phyloP scores from a whole-genome alignment of 164 flowering plant genomes.

The Sextonia rubra region DNA sequence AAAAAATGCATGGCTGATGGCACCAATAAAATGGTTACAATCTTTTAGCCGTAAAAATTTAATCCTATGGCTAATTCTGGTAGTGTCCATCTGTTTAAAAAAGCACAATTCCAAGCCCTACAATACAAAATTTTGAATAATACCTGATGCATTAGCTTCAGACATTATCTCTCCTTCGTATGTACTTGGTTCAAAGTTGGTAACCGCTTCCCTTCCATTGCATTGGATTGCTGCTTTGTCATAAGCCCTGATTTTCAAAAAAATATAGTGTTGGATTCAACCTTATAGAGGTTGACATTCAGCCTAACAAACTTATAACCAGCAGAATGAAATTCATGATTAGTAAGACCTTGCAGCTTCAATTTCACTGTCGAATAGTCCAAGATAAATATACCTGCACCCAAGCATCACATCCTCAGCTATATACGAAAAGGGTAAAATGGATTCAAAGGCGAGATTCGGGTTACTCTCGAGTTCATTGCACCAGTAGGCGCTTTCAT shows the following conservation, averaged over 20 bases:
- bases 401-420: slow-evolving; percentile 38
- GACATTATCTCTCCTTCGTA: slow-evolving; percentile 52
- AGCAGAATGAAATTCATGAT: slow-evolving; percentile 43
- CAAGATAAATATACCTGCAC: slow-evolving; percentile 97
- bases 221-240: slow-evolving; percentile 89
- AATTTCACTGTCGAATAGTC: slow-evolving; percentile 86
- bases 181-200: slow-evolving; percentile 78
- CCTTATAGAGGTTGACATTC: slow-evolving; percentile 32
- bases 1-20: neutral
- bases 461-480: neutral
- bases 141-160: slow-evolving; percentile 46
- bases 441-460: slow-evolving; percentile 7
- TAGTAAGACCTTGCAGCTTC: slow-evolving; percentile 95
- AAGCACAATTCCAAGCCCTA: no score
- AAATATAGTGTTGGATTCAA: slow-evolving; percentile 40
- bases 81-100: neutral
- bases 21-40: neutral
- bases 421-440: slow-evolving; percentile 15
- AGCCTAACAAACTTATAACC: slow-evolving; percentile 20
- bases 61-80: neutral
- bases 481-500: no score
- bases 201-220: slow-evolving; percentile 86
- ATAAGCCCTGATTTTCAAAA: slow-evolving; percentile 81
- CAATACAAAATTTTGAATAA: neutral
- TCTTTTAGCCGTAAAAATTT: neutral